Evolutionary conservation across 2,329 filamentous ascomycete genomes (phyloP), one percentile per base, ranked within the genome.

Genomic region (Fusarium floridanum): DNA sequence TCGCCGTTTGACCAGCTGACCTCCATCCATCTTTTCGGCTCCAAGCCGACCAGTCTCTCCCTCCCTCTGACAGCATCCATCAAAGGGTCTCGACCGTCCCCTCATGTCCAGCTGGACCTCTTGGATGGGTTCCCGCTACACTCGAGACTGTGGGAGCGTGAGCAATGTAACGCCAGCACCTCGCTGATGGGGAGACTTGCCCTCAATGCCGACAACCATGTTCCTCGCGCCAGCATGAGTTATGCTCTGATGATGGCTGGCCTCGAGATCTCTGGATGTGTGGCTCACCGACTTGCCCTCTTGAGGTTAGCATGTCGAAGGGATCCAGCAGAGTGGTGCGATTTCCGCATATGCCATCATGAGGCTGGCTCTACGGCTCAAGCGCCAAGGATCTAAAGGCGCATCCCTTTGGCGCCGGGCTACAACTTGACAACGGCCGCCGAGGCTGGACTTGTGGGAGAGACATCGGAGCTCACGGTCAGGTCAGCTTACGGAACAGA

Each of bases 281-380:
- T 75, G 67, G 68, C 74, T 72, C 76, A 64, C 64, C 53, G 66
- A 70, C 76, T 73, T 79, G 67, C 67, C 77, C 66, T 24, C 61
- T 78, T 55, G 32, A 69, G 73, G 61, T 72, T 79, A 79, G 77
- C 67, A 75, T 61, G 24, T 53, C 56, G 68, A 67, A 70, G 75
- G 69, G 69, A 72, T 64, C 55, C 68, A 61, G 55, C 36, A 39
- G 61, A 76, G 68, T 79, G 77, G 71, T 77, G 73, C 68, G 71
- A 78, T 76, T 77, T 73, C 64, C 64, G 74, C 77, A 76, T 78
- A 67, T 77, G 45, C 66, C 72, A 79, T 64, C 64, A 22, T 73
- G 72, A 79, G 76, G 76, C 76, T 77, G 67, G 74, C 50, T 55
- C 48, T 60, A 32, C 11, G 61, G 68, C 65, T 71, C 61, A 53